Evolutionary conservation across 768 basidiomycete species (phyloP), one percentile per base, ranked within the genome.

Genomic region (Rhizopogon vulgaris): DNA sequence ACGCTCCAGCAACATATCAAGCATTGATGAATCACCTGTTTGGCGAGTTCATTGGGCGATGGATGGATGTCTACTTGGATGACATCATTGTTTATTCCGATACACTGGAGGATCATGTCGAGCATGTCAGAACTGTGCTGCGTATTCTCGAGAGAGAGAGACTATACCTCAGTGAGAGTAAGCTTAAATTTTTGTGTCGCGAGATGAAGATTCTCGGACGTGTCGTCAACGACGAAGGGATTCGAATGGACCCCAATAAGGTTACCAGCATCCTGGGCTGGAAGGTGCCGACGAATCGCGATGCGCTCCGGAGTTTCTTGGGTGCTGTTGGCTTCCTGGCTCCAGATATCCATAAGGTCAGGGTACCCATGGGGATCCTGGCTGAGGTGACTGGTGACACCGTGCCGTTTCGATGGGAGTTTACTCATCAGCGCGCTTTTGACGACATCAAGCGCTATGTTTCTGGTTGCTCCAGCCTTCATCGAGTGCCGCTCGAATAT

Each of bases 1-100:
- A 66, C 48, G 60, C 30, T 28, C 62, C 63, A 0, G 74, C 75
- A 0, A 76, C 74, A 0, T 74, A 70, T 57, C 75, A 76, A 54
- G 57, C 72, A 0, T 48, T 76, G 1, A 76, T 76, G 70, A 74
- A 74, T 50, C 62, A 73, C 28, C 17, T 52, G 12, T 43, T 54
- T 18, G 17, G 32, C 11, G 34, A 53, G 49, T 63, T 6, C 38
- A 50, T 18, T 62, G 22, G 56, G 37, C 15, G 39, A 9, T 34
- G 49, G 52, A 24, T 53, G 28, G 38, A 58, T 39, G 25, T 50
- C 4, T 50, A 41, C 24, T 38, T 50, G n/a, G 49, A 50, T 39
- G 17, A 41, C 14, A 18, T 56, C 27, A 27, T 27, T 7, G 8
- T 27, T 1, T 27, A 27, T 7, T 27, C 27, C 4, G 27, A 27